phyloP scores from a whole-genome alignment of 1,284 basidiomycete genomes.

The Termitomyces sp. region DNA sequence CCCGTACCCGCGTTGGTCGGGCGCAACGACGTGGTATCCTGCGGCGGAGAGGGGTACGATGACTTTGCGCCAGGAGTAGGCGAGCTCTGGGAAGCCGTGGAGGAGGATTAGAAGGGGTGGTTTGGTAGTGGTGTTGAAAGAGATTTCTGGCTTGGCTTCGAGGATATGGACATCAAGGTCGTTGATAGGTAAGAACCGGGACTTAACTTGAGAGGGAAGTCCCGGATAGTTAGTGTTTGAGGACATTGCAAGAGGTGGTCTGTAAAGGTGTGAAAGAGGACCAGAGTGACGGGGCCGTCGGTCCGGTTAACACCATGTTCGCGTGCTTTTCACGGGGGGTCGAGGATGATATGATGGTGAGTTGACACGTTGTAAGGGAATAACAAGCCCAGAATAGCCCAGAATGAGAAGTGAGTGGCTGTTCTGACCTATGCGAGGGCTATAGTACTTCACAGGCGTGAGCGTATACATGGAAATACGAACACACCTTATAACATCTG shows the following conservation, averaged over 20 bases:
- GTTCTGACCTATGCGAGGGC: not conserved
- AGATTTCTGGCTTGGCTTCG: constrained; percentile 34
- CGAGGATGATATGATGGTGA: not conserved
- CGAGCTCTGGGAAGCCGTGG: constrained; percentile 63
- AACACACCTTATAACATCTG: not conserved
- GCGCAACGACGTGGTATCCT: constrained; percentile 50
- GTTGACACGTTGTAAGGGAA: not conserved
- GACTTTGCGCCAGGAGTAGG: constrained; percentile 59
- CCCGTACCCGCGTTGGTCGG: constrained; percentile 49
- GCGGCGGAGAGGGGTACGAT: constrained; percentile 43
- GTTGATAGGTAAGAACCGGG: constrained; percentile 25
- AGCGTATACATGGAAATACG: not conserved
- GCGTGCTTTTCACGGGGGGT: not conserved
- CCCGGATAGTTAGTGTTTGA: constrained; percentile 9
- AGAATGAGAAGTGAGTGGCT: not conserved
- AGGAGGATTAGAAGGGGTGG: constrained; percentile 47
- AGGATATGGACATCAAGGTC: constrained; percentile 48
- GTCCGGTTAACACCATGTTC: not conserved
- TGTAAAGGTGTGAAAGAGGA: not conserved
- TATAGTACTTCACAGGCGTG: not conserved
- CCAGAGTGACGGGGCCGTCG: not conserved
- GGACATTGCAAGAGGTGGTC: not conserved
- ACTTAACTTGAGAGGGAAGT: constrained; percentile 21
- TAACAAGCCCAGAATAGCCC: not conserved
- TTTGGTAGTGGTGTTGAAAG: constrained; percentile 6